Evolutionary conservation across 345 rosid genomes (phyloP), one percentile per base, ranked within the genome.

Genomic region (Salix exigua): DNA sequence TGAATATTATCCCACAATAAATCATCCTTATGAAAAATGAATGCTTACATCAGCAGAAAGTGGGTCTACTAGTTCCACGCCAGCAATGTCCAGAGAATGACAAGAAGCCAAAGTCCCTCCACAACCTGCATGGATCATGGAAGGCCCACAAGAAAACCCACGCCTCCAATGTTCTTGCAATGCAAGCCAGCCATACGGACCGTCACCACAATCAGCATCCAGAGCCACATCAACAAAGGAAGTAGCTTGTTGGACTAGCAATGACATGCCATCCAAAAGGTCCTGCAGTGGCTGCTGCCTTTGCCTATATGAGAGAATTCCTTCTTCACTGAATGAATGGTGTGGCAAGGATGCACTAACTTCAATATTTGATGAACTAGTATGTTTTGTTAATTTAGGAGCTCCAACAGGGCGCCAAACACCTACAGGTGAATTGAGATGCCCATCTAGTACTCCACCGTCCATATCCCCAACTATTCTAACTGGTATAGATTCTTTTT

Each of bases 151-250:
- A 68, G 92, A 90, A 78, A 96, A 88, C 74, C 88, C 99, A 71
- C 90, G 94, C 85, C 98, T 89, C 97, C 98, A 91, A 50, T 92
- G 91, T 76, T 96, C 99, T 87, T 96, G 97, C 75, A 93, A 83
- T 85, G 99, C 98, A 85, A 96, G 99, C 99, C 94, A 93, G 65
- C 97, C 94, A 79, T 85, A 96, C 68, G 98, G 97, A 77, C 98
- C 95, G 86, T 96, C 99, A 23, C 94, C 90, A 61, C 94, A 90
- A 74, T 91, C 98, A 64, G 92, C 89, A 91, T 96, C 99, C 80
- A 96, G 66, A 14, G 98, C 88, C 79, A 94, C 84, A 85, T 96
- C 99, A 77, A 96, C 99, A 66, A 92, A 92, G 70, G 99, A 92
- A 73, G 99, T 92, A 84, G 97, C 97, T 87, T 96, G 99, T 78